Evolutionary conservation across 768 basidiomycete species (phyloP).

Genomic region (Lactifluus echinatus): DNA sequence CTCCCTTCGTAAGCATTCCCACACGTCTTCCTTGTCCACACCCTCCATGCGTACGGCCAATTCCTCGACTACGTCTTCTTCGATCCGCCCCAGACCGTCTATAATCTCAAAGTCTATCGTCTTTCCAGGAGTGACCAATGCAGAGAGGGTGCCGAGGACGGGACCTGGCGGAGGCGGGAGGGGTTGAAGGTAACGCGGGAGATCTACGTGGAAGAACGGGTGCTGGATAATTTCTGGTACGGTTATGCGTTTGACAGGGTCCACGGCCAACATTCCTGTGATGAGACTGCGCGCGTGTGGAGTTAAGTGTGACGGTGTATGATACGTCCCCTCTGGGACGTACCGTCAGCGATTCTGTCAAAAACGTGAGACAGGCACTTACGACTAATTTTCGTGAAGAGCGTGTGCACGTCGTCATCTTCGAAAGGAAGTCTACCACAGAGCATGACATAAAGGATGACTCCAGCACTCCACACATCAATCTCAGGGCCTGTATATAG

Average conservation of each 20-base stretch:
- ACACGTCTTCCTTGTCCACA: conserved; percentile 76
- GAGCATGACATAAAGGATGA: conserved; percentile 98
- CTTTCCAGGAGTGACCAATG: conserved; percentile 59
- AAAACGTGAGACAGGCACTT: conserved; percentile 24
- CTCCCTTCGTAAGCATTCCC: conserved; percentile 74
- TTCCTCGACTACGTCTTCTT: conserved; percentile 85
- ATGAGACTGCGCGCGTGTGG: conserved; percentile 73
- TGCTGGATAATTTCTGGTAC: conserved; percentile 85
- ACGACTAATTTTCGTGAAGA: conserved; percentile 95
- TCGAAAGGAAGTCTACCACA: conserved; percentile 95
- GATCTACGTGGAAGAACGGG: conserved; percentile 81
- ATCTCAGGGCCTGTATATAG: conserved; percentile 97
- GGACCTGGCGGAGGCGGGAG: conserved; percentile 73
- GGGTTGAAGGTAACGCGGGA: conserved; percentile 80
- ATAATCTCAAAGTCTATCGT: conserved; percentile 74
- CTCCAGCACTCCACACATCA: conserved; percentile 97
- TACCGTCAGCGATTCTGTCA: neutral
- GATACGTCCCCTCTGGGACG: conserved; percentile 72
- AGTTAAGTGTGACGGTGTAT: conserved; percentile 75
- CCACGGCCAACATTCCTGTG: conserved; percentile 83
- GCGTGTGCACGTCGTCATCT: conserved; percentile 86
- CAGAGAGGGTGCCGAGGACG: conserved; percentile 62
- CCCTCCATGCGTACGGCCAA: conserved; percentile 62
- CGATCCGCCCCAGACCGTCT: conserved; percentile 86
- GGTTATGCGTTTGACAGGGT: conserved; percentile 92